Base-by-base conservation (phyloP, 805 yeast genomes). In the Yarrowia sp. region DNA sequence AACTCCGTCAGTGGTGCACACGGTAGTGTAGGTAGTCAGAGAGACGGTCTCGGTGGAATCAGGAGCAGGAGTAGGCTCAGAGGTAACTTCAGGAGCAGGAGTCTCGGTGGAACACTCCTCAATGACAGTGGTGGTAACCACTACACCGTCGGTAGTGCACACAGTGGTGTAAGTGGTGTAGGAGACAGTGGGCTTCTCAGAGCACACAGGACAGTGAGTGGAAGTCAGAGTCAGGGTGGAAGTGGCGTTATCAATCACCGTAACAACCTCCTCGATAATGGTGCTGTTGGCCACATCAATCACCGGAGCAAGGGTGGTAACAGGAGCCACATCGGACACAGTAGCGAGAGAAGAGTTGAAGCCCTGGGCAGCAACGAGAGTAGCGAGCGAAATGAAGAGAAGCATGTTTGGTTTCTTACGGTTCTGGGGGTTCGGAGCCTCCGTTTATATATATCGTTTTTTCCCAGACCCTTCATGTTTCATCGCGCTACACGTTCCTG, bases 161-260 rank as follows among this genome's bases (percentile, higher is more conserved):
- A 51, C 35, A 6, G 58, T 51, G 11, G 58, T 51, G 43, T 51
- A 51, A 43, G 58, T 51, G 58, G 58, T 51, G 43, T 36, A 36
- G 17, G 58, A 51, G 32, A 22, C 35, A 4, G 43, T 8, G 39
- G 55, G 4, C 8, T 33, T 36, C 41, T 50, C 57, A 13, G 57
- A 7, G 9, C 57, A 50, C 8, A 32, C 57, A 8, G 41, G 42
- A 4, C 57, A 50, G 14, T 36, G 57, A 31, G 55, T 33, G 15
- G 17, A 33, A 15, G 55, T 48, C 32, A 33, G 32, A 13, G 55
- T 50, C 42, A 50, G 17, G 18, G 57, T 50, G 4, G 8, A 9
- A 3, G 57, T 50, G 32, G 32, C 1, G 57, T 36, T 50, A 13
- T 50, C 57, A 3, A 50, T 42, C 32, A 36, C 8, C 5, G 57